Percentiles rank a stretch among this genome's conserved stretches.
Evolutionary conservation across 2,329 filamentous ascomycete genomes (phyloP).

Genomic region (Cladorrhinum sp.): DNA sequence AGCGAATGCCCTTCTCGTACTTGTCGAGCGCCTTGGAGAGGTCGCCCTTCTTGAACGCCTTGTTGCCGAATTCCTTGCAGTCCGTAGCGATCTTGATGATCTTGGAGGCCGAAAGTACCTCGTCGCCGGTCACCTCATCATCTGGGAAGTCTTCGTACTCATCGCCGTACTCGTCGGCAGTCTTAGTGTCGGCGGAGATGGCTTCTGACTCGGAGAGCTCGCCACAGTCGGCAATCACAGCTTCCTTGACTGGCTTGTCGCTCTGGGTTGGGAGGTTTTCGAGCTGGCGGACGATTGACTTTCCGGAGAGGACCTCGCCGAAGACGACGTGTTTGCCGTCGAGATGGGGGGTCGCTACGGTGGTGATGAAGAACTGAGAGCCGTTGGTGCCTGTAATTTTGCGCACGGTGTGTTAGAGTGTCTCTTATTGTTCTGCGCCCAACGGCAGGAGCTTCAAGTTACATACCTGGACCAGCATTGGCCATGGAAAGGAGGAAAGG

Average conservation of each 20-base stretch:
- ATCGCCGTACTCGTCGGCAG: constrained; percentile 79
- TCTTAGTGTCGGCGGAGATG: constrained; percentile 58
- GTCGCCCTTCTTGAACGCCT: constrained; percentile 81
- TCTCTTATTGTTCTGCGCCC: background rate
- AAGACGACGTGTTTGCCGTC: constrained; percentile 98
- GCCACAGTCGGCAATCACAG: constrained; percentile 77
- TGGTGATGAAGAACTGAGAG: constrained; percentile 97
- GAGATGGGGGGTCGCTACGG: constrained; percentile 88
- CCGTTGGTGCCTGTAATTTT: constrained; percentile 75
- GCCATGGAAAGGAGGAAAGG: constrained; percentile 97
- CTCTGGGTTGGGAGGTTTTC: constrained; percentile 76
- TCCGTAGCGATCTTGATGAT: constrained; percentile 76
- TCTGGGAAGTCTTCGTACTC: constrained; percentile 95
- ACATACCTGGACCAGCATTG: constrained; percentile 84
- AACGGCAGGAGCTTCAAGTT: background rate
- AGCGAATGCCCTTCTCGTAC: constrained; percentile 90
- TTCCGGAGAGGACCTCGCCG: constrained; percentile 88
- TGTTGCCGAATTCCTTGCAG: constrained; percentile 89
- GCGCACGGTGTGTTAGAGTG: background rate
- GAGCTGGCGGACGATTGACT: constrained; percentile 84
- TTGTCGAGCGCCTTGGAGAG: constrained; percentile 72
- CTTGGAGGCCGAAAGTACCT: constrained; percentile 62
- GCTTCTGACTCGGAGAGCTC: constrained; percentile 73
- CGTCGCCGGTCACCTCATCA: constrained; percentile 55
- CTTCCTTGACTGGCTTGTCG: constrained; percentile 76